Conservation (phyloP, 2,329 filamentous ascomycete genomes). For the Blumeria graminis region DNA sequence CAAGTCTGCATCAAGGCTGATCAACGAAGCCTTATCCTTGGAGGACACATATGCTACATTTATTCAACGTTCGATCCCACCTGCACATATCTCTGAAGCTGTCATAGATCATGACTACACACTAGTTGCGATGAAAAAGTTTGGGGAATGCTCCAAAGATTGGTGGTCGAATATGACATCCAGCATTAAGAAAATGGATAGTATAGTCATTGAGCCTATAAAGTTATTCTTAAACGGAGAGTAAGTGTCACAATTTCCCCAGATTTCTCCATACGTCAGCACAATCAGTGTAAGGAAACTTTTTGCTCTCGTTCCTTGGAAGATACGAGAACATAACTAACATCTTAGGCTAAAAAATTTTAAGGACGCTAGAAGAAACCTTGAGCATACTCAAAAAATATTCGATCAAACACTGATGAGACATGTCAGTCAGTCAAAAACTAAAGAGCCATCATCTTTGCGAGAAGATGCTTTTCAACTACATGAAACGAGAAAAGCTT, state of each 20-base stretch:
- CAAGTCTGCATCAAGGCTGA: conserved; percentile 35
- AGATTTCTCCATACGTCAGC: background rate
- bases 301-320: background rate
- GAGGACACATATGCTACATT: conserved; percentile 62
- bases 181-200: conserved; percentile 55
- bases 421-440: conserved; percentile 68
- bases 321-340: background rate
- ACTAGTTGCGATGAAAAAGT: conserved; percentile 59
- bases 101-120: conserved; percentile 91
- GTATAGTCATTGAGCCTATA: conserved; percentile 58
- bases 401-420: conserved; percentile 64
- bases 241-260: conserved; percentile 4
- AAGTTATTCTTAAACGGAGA: conserved; percentile 55
- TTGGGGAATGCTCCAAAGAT: conserved; percentile 66
- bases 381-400: conserved; percentile 61
- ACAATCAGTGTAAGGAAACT: background rate
- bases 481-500: conserved; percentile 75
- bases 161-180: conserved; percentile 60
- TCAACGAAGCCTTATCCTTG: conserved; percentile 42
- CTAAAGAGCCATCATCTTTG: conserved; percentile 76
- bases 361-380: conserved; percentile 53
- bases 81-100: conserved; percentile 50
- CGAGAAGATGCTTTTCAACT: conserved; percentile 90
- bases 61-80: conserved; percentile 51
- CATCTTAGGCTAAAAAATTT: conserved; percentile 38